phyloP scores from a whole-genome alignment of 2,329 filamentous ascomycete genomes.

The Arachnomyces sp. region DNA sequence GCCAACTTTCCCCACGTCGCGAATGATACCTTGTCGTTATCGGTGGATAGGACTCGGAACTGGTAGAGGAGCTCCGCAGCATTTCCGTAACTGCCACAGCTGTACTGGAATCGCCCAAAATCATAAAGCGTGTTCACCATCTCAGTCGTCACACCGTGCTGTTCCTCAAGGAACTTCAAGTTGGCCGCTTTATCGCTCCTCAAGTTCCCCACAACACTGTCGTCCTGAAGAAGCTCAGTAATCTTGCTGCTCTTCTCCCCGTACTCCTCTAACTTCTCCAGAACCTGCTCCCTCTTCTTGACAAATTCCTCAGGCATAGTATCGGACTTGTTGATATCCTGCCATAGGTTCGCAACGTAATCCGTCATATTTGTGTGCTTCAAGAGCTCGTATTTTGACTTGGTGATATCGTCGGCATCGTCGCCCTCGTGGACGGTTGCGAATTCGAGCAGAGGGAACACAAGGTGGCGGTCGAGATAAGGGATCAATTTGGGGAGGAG shows the following conservation, averaged over 20 bases:
- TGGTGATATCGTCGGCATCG: slow-evolving; percentile 60
- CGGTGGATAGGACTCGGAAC: slow-evolving; percentile 94
- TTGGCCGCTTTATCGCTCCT: slow-evolving; percentile 97
- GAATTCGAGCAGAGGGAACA: slow-evolving; percentile 95
- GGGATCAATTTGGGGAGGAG: slow-evolving; percentile 83
- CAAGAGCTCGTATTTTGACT: slow-evolving; percentile 85
- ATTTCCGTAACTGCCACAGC: slow-evolving; percentile 84
- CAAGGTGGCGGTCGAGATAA: slow-evolving; percentile 88
- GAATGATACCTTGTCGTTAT: slow-evolving; percentile 92
- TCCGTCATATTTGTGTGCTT: slow-evolving; percentile 99
- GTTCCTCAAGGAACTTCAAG: slow-evolving; percentile 94
- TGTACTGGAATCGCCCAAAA: slow-evolving; percentile 95
- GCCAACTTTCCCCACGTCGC: slow-evolving; percentile 98
- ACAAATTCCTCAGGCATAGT: slow-evolving; percentile 76
- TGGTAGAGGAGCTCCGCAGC: slow-evolving; percentile 92
- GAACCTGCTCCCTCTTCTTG: slow-evolving; percentile 80
- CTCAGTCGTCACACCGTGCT: slow-evolving; percentile 85
- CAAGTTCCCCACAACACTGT: slow-evolving; percentile 83
- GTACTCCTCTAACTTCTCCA: slow-evolving; percentile 71
- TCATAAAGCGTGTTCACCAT: slow-evolving; percentile 96
- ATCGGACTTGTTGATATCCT: slow-evolving; percentile 73
- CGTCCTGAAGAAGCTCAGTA: slow-evolving; percentile 72
- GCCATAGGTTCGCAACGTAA: slow-evolving; percentile 86
- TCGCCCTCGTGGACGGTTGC: slow-evolving; percentile 70
- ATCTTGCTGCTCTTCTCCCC: slow-evolving; percentile 86